phyloP scores from a whole-genome alignment of 2,329 filamentous ascomycete genomes.

The Phaeosphaeria sp. region DNA sequence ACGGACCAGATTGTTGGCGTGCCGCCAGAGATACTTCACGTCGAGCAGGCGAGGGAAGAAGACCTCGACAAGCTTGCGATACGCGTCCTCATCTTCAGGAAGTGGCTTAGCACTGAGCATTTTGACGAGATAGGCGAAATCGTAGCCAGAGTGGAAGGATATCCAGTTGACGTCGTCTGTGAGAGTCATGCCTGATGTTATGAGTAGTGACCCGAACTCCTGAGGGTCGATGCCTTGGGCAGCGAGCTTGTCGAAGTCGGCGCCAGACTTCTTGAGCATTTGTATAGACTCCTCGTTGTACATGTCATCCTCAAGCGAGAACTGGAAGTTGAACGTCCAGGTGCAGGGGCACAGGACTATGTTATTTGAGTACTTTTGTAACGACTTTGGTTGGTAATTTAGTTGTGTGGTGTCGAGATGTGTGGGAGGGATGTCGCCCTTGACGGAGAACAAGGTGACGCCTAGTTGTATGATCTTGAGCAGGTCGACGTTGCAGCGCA shows the following conservation, averaged over 20 bases:
- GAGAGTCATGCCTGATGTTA: conserved; percentile 89
- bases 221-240: conserved; percentile 89
- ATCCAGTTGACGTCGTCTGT: conserved; percentile 93
- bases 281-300: conserved; percentile 95
- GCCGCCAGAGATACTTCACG: conserved; percentile 96
- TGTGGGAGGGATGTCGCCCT: conserved; percentile 84
- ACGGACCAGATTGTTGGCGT: conserved; percentile 73
- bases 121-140: conserved; percentile 97
- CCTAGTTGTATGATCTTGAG: conserved; percentile 98
- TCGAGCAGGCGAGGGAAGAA: conserved; percentile 96
- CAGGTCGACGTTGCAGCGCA: conserved; percentile 96
- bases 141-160: conserved; percentile 96
- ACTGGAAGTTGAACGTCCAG: conserved; percentile 99
- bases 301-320: conserved; percentile 95
- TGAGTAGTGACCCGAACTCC: conserved; percentile 87
- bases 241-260: conserved; percentile 85
- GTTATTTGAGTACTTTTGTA: conserved; percentile 59
- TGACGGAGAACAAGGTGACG: conserved; percentile 88
- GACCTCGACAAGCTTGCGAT: conserved; percentile 85
- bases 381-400: conserved; percentile 50
- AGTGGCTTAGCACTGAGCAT: conserved; percentile 83
- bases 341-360: conserved; percentile 78
- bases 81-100: conserved; percentile 88
- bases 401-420: conserved; percentile 62
- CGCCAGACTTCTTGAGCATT: conserved; percentile 87